Conservation (phyloP, 305 asterid species). For the Solanum chacoense region DNA sequence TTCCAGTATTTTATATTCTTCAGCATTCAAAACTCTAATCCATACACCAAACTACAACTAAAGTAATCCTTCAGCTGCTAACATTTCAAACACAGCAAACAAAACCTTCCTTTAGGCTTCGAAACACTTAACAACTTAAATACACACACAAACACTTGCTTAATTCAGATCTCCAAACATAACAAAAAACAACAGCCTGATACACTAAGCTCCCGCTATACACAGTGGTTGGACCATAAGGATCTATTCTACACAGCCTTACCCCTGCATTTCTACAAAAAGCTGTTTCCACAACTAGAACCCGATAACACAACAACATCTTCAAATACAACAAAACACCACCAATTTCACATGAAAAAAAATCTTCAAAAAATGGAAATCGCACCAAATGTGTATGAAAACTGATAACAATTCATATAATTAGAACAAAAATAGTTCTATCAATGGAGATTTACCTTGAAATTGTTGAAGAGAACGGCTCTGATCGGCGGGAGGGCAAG, state of each 20-base stretch:
- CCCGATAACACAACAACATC: background rate
- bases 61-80: background rate
- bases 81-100: background rate
- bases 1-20: background rate
- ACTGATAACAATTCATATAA: background rate
- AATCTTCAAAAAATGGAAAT: background rate
- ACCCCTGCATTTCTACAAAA: background rate
- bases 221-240: background rate
- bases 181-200: background rate
- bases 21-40: background rate
- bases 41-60: background rate
- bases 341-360: background rate
- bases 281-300: background rate
- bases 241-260: background rate
- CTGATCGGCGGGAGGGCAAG: background rate
- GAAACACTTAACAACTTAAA: background rate
- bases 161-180: background rate
- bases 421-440: background rate
- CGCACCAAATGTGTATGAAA: background rate
- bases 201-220: background rate
- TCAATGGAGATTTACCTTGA: background rate
- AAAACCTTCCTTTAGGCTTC: background rate
- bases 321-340: background rate
- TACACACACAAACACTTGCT: background rate
- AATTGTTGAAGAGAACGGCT: background rate